Evolutionary conservation across 768 basidiomycete genomes (phyloP), one percentile per base, ranked within the genome.

Genomic region (Leucosporidium scottii): DNA sequence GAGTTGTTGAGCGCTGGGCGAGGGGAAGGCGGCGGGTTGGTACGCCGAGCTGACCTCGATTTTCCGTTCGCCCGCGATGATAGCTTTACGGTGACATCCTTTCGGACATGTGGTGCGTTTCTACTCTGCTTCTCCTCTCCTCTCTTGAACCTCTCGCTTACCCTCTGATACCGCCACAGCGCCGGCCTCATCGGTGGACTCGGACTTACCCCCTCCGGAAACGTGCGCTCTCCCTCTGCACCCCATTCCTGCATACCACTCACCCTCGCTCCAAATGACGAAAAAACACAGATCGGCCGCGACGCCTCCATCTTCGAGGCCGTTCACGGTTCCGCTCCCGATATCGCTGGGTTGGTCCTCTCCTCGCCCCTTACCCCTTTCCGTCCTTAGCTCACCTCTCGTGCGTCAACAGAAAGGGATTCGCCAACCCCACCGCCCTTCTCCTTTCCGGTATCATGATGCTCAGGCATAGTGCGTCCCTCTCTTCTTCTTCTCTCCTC

Each of bases 231-330:
- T 50, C 67, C 23, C 10, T 64, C 57, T 28, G 18, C 31, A 15
- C 12, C 36, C 57, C 10, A 6, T 23, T n/a, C 57, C 23, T n/a
- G 23, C 36, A 8, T 10, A 9, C 20, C 28, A 64, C 64, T 10
- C 72, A 74, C 71, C 34, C 10, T 10, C 34, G 34, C 34, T 34
- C 34, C 34, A 10, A 34, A 34, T 34, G 34, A 34, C 10, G 34
- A 34, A 4, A 4, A 44, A 44, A 36, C 12, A 36, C 39, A 44
- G 39, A 76, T 76, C 58, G 75, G 75, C 44, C 62, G 92, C 89
- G 93, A 97, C 79, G 96, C 96, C 47, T 97, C 93, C 64, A 99
- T 99, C 79, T 99, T 98, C 75, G 96, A 99, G 81, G 96, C 96
- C 69, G 96, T 99, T 17, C 96, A 99, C 80, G 96, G 96, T 65